phyloP scores from a whole-genome alignment of 805 yeast species.

The Crinitomyces ghanaensis region DNA sequence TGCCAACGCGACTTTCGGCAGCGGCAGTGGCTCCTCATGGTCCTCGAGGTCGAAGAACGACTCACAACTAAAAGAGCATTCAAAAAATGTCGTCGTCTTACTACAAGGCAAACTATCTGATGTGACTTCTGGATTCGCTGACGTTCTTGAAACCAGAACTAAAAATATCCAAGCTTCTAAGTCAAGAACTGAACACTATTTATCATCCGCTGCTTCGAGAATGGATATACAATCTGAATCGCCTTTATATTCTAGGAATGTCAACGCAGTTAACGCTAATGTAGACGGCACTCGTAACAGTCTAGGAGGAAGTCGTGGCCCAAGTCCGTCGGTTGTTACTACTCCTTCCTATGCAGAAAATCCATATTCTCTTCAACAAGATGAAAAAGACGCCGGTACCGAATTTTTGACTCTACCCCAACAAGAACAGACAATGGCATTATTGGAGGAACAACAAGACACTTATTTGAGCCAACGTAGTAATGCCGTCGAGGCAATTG shows the following conservation, averaged over 20 bases:
- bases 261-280: not conserved
- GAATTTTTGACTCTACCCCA: conserved; percentile 58
- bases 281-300: not conserved
- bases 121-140: conserved; percentile 83
- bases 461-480: conserved; percentile 73
- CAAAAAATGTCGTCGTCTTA: conserved; percentile 76
- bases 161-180: conserved; percentile 69
- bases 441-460: conserved; percentile 73
- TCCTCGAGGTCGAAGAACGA: conserved; percentile 25
- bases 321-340: not conserved
- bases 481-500: conserved; percentile 90
- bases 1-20: conserved; percentile 31
- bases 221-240: conserved; percentile 19
- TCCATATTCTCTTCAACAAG: conserved; percentile 14
- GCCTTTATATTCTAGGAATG: conserved; percentile 26
- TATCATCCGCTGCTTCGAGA: conserved; percentile 34
- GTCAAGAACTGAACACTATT: conserved; percentile 72
- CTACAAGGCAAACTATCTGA: conserved; percentile 84
- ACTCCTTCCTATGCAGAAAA: conserved; percentile 10
- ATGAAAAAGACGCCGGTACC: not conserved
- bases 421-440: conserved; percentile 70
- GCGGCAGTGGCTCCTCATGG: conserved; percentile 18
- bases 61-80: conserved; percentile 59
- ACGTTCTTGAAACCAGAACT: conserved; percentile 81
- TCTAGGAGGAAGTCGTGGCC: not conserved